A percentile compares a stretch with the other conserved stretches of the same genome.
Evolutionary conservation across 179 eudicot genomes (phyloP).

Genomic region (Amaranthus tricolor): DNA sequence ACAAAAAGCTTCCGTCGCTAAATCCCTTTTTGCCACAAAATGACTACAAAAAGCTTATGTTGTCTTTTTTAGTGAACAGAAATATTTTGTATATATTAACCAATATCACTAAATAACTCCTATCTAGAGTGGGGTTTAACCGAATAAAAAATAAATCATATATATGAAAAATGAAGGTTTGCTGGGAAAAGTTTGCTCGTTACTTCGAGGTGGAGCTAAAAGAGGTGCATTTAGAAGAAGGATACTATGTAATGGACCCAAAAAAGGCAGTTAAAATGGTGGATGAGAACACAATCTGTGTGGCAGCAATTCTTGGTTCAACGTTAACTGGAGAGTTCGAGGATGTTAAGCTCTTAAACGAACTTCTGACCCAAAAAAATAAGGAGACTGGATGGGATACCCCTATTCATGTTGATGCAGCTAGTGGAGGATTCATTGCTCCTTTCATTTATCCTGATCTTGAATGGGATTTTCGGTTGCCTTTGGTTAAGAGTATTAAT

Average conservation of each 20-base stretch:
- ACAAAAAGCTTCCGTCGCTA: no score
- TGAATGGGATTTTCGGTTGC: constrained; percentile 37
- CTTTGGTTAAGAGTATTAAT: constrained; percentile 36
- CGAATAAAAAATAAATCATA: no score
- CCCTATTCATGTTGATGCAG: constrained; percentile 42
- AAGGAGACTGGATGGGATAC: constrained; percentile 42
- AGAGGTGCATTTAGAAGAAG: constrained; percentile 26
- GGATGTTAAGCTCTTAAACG: constrained; percentile 35
- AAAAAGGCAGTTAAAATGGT: constrained; percentile 24
- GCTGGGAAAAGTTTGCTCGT: constrained; percentile 29
- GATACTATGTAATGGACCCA: constrained; percentile 29
- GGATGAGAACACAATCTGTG: constrained; percentile 31
- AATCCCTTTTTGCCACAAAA: no score
- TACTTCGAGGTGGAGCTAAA: constrained; percentile 27
- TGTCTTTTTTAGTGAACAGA: no score
- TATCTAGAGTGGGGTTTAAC: no score
- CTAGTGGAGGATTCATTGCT: background rate
- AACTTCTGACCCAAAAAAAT: constrained; percentile 33
- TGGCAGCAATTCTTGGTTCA: constrained; percentile 31
- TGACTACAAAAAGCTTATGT: no score
- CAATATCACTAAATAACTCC: no score
- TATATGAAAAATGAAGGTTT: constrained; percentile 14
- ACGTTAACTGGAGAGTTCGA: constrained; percentile 46
- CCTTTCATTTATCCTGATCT: constrained; percentile 41
- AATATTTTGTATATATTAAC: no score